Percentiles rank a stretch among this genome's conserved stretches.
Conservation (phyloP, 805 yeast genomes). For the Teunomyces lycoperdinae region DNA sequence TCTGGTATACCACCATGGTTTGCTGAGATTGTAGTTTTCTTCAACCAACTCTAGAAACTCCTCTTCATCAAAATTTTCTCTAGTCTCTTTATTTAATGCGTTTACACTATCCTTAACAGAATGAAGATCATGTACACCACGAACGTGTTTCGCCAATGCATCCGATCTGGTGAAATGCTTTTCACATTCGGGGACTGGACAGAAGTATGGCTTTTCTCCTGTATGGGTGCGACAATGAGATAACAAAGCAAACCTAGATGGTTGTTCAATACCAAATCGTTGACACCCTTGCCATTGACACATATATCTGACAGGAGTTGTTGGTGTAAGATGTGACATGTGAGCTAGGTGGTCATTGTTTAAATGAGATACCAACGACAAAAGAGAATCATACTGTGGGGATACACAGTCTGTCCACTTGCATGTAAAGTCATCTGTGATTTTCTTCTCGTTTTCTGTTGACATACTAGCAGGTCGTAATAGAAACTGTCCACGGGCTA, state of each 20-base stretch:
- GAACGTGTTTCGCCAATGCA: slow-evolving; percentile 62
- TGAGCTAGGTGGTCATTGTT: slow-evolving; percentile 25
- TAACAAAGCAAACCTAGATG: slow-evolving; percentile 55
- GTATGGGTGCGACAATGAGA: slow-evolving; percentile 66
- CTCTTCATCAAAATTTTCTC: slow-evolving; percentile 20
- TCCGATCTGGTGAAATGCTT: slow-evolving; percentile 57
- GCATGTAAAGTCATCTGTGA: slow-evolving; percentile 16
- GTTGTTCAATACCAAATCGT: slow-evolving; percentile 48
- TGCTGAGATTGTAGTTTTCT: slow-evolving; percentile 31
- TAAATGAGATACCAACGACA: slow-evolving; percentile 32
- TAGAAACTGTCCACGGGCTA: not conserved
- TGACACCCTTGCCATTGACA: slow-evolving; percentile 66
- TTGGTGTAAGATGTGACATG: slow-evolving; percentile 15
- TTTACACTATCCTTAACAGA: slow-evolving; percentile 32
- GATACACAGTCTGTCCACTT: slow-evolving; percentile 32
- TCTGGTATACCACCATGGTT: slow-evolving; percentile 43
- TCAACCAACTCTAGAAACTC: slow-evolving; percentile 24
- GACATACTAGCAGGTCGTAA: not conserved
- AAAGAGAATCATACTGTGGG: slow-evolving; percentile 10
- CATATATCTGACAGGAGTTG: slow-evolving; percentile 35
- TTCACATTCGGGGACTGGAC: slow-evolving; percentile 66
- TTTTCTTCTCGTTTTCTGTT: not conserved
- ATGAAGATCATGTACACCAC: slow-evolving; percentile 56
- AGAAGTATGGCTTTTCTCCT: slow-evolving; percentile 59
- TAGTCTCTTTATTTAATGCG: slow-evolving; percentile 24